A percentile compares a stretch with the other conserved stretches of the same genome.
These are phyloP conservation scores for Halteria grandinella DNA, from an alignment of 73 alveolate genomes.

Conservation along the genomic window DNA sequence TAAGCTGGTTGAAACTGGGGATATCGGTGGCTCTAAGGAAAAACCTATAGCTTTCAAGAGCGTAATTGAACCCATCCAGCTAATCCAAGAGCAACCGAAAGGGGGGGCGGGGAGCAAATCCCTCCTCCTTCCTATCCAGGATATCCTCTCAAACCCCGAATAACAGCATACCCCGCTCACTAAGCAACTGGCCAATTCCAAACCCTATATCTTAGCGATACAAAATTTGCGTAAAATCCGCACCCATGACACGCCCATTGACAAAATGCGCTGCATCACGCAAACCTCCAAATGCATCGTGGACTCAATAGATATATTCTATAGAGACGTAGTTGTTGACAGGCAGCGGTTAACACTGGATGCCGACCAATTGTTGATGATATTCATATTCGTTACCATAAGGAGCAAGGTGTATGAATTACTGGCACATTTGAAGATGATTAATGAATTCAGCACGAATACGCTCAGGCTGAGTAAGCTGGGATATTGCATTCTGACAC, in stretches of 20 bases:
- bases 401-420: constrained; percentile 11
- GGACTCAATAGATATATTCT: constrained; percentile 11
- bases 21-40: constrained; percentile 30
- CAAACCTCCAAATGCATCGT: constrained; percentile 1
- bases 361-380: constrained; percentile 32
- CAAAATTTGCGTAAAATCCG: not conserved
- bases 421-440: constrained; percentile 6
- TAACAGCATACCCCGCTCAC: too few relatives aligned
- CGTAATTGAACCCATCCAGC: too few relatives aligned
- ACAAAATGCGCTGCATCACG: constrained; percentile 38
- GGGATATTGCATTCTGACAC: constrained; percentile 5
- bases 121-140: too few relatives aligned
- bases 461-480: constrained; percentile 13
- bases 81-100: too few relatives aligned
- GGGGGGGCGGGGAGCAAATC: too few relatives aligned
- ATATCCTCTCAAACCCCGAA: too few relatives aligned
- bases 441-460: constrained; percentile 29
- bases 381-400: constrained; percentile 12
- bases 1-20: constrained; percentile 10
- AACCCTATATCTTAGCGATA: constrained; percentile 16
- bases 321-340: constrained; percentile 8
- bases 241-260: constrained; percentile 34
- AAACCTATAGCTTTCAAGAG: too few relatives aligned
- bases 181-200: too few relatives aligned
- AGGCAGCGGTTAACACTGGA: not conserved